A percentile compares a stretch with the other conserved stretches of the same genome.
phyloP scores from a whole-genome alignment of 805 yeast species.

The Isabelozyma rhagii region DNA sequence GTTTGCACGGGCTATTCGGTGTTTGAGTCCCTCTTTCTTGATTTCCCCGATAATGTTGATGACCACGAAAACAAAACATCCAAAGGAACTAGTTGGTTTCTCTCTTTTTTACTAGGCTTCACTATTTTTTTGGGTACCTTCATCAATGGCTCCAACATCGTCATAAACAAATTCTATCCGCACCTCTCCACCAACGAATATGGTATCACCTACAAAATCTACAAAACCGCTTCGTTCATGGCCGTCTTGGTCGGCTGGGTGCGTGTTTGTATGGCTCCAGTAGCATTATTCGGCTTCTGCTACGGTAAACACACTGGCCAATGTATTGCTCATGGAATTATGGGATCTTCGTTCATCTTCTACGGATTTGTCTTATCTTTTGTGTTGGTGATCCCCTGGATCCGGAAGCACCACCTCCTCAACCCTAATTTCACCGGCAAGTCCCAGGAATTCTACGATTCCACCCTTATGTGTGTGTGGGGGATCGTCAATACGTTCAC shows the following conservation, averaged over 20 bases:
- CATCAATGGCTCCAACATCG: constrained; percentile 49
- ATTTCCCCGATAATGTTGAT: constrained; percentile 58
- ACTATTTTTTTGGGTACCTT: constrained; percentile 54
- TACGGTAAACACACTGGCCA: constrained; percentile 83
- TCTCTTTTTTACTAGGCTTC: constrained; percentile 43
- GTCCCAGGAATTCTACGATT: constrained; percentile 85
- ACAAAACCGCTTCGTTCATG: constrained; percentile 47
- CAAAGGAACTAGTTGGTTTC: constrained; percentile 65
- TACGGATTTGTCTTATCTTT: constrained; percentile 72
- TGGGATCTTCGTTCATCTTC: constrained; percentile 84
- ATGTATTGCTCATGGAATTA: constrained; percentile 94
- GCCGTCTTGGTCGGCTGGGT: constrained; percentile 69
- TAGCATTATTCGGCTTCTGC: constrained; percentile 85
- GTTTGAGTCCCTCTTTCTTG: constrained; percentile 53
- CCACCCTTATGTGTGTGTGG: constrained; percentile 78
- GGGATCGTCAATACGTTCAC: constrained; percentile 94
- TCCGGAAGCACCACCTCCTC: constrained; percentile 44
- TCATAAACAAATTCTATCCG: constrained; percentile 32
- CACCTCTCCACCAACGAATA: constrained; percentile 37
- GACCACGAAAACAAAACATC: constrained; percentile 69
- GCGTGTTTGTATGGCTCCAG: constrained; percentile 74
- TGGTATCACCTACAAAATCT: constrained; percentile 20
- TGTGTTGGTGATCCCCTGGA: constrained; percentile 73
- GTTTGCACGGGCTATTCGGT: constrained; percentile 48
- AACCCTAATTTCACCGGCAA: constrained; percentile 9